Conservation (phyloP, 768 basidiomycete genomes). For the Tricholoma terreum region DNA sequence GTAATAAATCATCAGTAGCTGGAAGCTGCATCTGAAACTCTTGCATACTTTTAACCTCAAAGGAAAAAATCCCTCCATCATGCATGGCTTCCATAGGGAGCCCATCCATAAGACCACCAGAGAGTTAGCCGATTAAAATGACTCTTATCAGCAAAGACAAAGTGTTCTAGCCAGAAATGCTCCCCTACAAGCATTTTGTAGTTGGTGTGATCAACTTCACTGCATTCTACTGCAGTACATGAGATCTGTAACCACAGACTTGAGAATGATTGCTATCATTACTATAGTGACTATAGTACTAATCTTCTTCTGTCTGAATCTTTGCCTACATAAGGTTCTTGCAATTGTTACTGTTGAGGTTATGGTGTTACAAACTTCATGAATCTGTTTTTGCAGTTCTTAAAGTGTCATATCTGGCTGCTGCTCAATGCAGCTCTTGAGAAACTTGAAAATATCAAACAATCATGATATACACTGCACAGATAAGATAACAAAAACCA, state of each 20-base stretch:
- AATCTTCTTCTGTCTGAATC: constrained; percentile 12
- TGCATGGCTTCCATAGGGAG: constrained; percentile 19
- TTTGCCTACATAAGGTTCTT: constrained; percentile 12
- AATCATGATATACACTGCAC: neutral
- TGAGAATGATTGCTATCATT: neutral
- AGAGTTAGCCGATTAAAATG: constrained; percentile 23
- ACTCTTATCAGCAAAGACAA: constrained; percentile 29
- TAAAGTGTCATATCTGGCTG: constrained; percentile 15
- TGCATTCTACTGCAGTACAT: constrained; percentile 16
- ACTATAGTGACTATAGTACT: constrained; percentile 9
- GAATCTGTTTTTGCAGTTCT: constrained; percentile 16
- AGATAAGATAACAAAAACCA: neutral
- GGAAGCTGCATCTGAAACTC: constrained; percentile 7
- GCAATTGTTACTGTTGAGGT: constrained; percentile 12
- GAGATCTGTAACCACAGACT: neutral
- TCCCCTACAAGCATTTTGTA: constrained; percentile 14
- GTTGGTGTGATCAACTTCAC: constrained; percentile 10
- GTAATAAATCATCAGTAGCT: constrained; percentile 6
- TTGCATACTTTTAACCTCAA: constrained; percentile 19
- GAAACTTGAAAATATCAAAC: constrained; percentile 8
- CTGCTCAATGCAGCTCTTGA: constrained; percentile 10
- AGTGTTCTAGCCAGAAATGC: constrained; percentile 16
- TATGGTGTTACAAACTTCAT: constrained; percentile 7
- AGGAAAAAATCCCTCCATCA: constrained; percentile 21
- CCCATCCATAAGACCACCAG: constrained; percentile 21